Evolutionary conservation across 139 green algal genomes (phyloP).

Genomic region (Yamagishiella unicocca): DNA sequence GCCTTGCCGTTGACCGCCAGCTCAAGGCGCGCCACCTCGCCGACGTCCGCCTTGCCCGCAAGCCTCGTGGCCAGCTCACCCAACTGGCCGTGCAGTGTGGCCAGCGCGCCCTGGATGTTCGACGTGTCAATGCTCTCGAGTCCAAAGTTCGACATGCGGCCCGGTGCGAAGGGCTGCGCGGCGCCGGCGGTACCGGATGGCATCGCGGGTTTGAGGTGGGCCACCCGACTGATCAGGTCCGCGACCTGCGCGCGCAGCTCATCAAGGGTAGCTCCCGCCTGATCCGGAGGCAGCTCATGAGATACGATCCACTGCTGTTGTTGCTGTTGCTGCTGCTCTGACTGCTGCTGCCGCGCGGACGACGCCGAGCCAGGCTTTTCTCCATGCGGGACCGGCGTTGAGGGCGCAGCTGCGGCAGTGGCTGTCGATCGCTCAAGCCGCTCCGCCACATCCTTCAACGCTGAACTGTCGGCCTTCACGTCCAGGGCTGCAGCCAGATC

Average conservation of each 20-base stretch:
- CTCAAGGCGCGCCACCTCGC: conserved; percentile 27
- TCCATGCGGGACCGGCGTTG: not conserved
- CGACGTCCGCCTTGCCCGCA: conserved; percentile 36
- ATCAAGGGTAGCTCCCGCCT: not conserved
- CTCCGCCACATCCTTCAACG: not conserved
- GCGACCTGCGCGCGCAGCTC: conserved; percentile 16
- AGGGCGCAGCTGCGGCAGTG: not conserved
- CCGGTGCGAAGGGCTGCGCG: not conserved
- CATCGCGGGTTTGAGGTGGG: not conserved
- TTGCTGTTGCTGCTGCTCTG: not conserved
- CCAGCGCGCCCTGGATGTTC: conserved; percentile 4
- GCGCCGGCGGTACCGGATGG: not conserved
- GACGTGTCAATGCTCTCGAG: not conserved
- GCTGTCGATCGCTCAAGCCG: not conserved
- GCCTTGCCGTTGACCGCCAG: conserved; percentile 41
- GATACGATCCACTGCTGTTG: conserved; percentile 22
- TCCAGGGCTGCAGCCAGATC: conserved; percentile 18
- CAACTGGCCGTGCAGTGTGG: conserved; percentile 16
- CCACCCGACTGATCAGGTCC: not conserved
- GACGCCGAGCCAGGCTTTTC: conserved; percentile 1
- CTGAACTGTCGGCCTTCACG: conserved; percentile 2
- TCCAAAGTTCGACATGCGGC: not conserved
- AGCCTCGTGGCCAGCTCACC: conserved; percentile 31
- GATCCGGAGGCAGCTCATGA: not conserved
- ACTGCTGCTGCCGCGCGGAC: not conserved